Conservation (phyloP, 192 early-diverging fungal species). For the Coemansia sp. region DNA sequence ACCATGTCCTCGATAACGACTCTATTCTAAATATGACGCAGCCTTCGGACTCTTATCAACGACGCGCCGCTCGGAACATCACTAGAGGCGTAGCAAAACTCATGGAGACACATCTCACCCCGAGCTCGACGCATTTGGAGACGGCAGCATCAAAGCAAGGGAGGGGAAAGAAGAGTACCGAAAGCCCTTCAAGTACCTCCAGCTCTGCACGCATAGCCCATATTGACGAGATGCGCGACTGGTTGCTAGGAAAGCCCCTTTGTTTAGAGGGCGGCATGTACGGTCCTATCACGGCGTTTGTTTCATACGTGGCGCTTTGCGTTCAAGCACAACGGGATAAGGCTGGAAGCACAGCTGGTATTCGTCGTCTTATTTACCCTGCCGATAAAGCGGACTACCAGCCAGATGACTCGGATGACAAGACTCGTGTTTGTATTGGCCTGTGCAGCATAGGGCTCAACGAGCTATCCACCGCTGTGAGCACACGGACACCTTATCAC, state of each 20-base stretch:
- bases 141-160: background rate
- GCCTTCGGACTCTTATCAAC: no score
- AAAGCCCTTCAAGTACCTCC: background rate
- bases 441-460: no score
- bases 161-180: background rate
- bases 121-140: background rate
- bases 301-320: background rate
- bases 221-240: background rate
- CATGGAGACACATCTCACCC: background rate
- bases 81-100: no score
- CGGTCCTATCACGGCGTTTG: background rate
- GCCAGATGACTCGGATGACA: no score
- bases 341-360: no score
- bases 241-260: background rate
- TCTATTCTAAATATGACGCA: background rate
- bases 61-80: no score
- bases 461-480: background rate
- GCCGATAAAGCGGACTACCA: no score
- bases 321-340: no score
- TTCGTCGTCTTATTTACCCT: no score
- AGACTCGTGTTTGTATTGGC: no score
- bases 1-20: background rate
- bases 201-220: background rate
- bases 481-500: background rate
- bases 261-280: background rate